Evolutionary conservation across 2,329 filamentous ascomycete species (phyloP), one percentile per base, ranked within the genome.

Genomic region (Trichophyton equinum): DNA sequence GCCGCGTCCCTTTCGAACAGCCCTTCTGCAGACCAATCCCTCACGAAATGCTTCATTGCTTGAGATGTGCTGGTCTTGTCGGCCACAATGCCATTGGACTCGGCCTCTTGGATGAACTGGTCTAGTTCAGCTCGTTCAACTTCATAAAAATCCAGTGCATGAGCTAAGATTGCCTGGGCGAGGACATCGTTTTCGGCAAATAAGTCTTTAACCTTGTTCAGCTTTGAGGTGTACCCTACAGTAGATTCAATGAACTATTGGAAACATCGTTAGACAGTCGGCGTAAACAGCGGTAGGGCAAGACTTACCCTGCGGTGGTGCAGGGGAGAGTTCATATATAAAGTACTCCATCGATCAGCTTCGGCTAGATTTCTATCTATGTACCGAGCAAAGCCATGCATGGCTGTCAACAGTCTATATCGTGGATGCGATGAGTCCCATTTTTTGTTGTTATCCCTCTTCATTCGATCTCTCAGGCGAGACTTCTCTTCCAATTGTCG

Each of bases 211-310:
- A 77, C 70, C 0, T 70, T 70, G 13, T 73, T 68, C 18, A 83
- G 76, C 64, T 81, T 83, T 62, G 81, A 78, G 1, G 79, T 79
- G 65, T 84, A 86, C 55, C 81, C 75, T 46, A 85, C 69, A 1
- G 78, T 72, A n/a, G 80, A 78, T 63, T 85, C 81, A 1, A 86
- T 77, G 1, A 81, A 25, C 76, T 79, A 57, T 38, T n/a, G 11
- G 47, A 15, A 4, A 36, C 13, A 2, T 18, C 15, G 6, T 15
- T 44, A 44, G 13, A 18, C 27, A 18, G 27, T 55, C 3, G 36
- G 27, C 2, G 30, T 15, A 20, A 9, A 36, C 20, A 18, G 27
- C n/a, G 1, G 4, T n/a, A 42, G 47, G n/a, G 42, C 6, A 11
- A 36, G 47, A 5, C 59, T 56, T 62, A 63, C 62, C 56, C 20